Evolutionary conservation across 768 basidiomycete species (phyloP), one percentile per base, ranked within the genome.

Genomic region (Russula abietina): DNA sequence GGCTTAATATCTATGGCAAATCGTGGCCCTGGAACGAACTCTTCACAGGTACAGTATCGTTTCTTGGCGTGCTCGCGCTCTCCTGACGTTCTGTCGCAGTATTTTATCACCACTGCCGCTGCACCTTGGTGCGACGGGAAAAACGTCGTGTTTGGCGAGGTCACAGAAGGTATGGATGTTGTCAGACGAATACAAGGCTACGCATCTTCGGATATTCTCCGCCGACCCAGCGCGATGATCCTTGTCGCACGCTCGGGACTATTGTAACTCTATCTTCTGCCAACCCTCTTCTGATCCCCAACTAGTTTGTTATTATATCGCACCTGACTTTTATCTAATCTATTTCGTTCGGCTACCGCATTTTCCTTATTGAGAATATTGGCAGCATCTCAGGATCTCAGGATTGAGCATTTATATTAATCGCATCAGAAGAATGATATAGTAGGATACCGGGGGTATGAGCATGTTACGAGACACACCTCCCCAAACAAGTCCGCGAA

Each of bases 1-100:
- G 86, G 82, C 69, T 74, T 89, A 24, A 80, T 92, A 65, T 88
- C 87, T 46, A 91, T 91, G 89, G 95, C 95, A 43, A 97, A 91
- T 68, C 90, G 92, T 39, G 92, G 93, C 55, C 77, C 78, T 1
- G 82, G 88, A 75, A 90, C 89, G 43, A 91, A 90, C 62, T 89
- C 91, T 39, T 91, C 89, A 16, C 90, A 90, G 73, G 82, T 85
- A 57, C n/a, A 5, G 39, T n/a, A 30, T 22, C 32, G 9, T 32
- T 26, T 43, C 19, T 7, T 39, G 12, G 22, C 10, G 51, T 38
- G 36, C 22, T n/a, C 7, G 33, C 16, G 2, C 19, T 12, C 30
- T 17, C 30, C 8, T 65, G 30, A 62, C 11, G 17, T 17, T n/a
- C 1, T 32, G 9, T 24, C 45, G 9, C 43, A 86, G 83, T 91